phyloP scores from a whole-genome alignment of 768 basidiomycete species.

The Amanita inopinata region DNA sequence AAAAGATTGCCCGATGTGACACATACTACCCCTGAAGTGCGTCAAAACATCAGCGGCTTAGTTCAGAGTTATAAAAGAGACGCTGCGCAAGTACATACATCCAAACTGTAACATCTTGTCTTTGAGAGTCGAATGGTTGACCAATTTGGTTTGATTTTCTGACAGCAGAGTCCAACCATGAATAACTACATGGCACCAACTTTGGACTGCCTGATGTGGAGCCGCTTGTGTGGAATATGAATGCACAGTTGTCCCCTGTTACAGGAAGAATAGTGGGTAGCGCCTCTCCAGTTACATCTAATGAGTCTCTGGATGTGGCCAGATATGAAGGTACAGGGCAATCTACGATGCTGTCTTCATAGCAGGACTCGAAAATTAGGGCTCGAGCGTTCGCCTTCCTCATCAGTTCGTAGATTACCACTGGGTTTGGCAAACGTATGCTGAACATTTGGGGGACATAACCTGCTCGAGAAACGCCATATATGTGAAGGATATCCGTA shows the following conservation, averaged over 20 bases:
- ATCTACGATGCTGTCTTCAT: constrained; percentile 29
- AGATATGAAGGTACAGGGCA: constrained; percentile 44
- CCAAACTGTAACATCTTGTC: constrained; percentile 62
- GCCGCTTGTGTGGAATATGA: constrained; percentile 75
- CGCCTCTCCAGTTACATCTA: constrained; percentile 26
- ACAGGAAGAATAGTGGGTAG: constrained; percentile 35
- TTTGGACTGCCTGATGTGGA: constrained; percentile 79
- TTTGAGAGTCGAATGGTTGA: constrained; percentile 34
- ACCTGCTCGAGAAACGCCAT: constrained; percentile 65
- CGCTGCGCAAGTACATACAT: constrained; percentile 56
- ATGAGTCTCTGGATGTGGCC: constrained; percentile 30
- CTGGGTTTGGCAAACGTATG: constrained; percentile 61
- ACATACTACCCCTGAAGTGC: constrained; percentile 65
- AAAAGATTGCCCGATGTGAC: constrained; percentile 70
- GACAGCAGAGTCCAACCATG: constrained; percentile 54
- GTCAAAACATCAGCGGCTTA: constrained; percentile 24
- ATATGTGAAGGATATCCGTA: constrained; percentile 64
- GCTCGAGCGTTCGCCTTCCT: constrained; percentile 49
- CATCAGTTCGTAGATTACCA: constrained; percentile 62
- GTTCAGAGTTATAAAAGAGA: constrained; percentile 12
- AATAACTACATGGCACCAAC: constrained; percentile 60
- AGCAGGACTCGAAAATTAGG: constrained; percentile 55
- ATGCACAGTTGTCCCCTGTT: constrained; percentile 34
- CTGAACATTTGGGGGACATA: constrained; percentile 75
- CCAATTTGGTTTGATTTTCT: constrained; percentile 49